These are phyloP conservation scores for Bacidia rubella DNA, from an alignment of 495 filamentous ascomycete species.

Conservation along the genomic window DNA sequence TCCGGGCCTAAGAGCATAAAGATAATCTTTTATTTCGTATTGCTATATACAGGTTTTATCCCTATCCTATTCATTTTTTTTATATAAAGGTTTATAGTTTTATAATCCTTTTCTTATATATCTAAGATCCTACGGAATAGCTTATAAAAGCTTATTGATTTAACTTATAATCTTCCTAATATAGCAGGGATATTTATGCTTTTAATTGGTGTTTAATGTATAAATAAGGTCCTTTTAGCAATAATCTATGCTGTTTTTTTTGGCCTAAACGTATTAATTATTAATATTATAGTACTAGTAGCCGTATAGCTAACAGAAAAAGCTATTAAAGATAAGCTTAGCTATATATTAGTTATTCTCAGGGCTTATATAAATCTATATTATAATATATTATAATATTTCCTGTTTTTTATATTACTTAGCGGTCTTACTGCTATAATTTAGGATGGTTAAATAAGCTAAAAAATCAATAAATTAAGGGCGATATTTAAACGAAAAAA, in stretches of 20 bases:
- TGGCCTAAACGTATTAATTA: not conserved
- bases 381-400: conserved; percentile 1
- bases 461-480: not conserved
- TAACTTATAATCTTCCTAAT: not conserved
- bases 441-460: not conserved
- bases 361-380: not conserved
- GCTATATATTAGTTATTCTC: not conserved
- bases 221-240: not conserved
- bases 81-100: conserved; percentile 1
- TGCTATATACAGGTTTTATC: not conserved
- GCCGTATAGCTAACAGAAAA: not conserved
- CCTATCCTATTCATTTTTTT: not conserved
- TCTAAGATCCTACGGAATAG: not conserved
- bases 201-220: not conserved
- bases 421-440: not conserved
- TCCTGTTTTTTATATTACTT: not conserved
- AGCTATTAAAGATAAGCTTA: conserved; percentile 1
- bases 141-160: not conserved
- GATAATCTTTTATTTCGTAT: not conserved
- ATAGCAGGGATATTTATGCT: not conserved
- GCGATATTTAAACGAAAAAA: not conserved
- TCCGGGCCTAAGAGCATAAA: not conserved
- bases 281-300: not conserved
- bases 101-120: not conserved
- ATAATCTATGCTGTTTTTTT: not conserved